Percentiles rank a stretch among this genome's conserved stretches.
Evolutionary conservation across 2,329 filamentous ascomycete genomes (phyloP).

Genomic region (Ciborinia camelliae): DNA sequence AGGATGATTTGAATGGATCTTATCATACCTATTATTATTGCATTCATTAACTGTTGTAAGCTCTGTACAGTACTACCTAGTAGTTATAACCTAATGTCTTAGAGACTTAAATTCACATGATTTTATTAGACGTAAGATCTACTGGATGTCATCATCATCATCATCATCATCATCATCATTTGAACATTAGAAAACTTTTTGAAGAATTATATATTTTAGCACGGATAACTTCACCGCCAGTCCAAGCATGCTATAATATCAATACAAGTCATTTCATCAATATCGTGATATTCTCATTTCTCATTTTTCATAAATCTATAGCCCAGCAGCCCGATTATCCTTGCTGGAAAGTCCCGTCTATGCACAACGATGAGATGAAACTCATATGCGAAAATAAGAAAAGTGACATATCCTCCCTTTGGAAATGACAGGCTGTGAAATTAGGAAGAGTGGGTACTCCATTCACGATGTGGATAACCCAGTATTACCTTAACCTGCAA

Average conservation of each 20-base stretch:
- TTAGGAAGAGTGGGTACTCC: neutral
- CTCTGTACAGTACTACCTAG: neutral
- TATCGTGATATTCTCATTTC: conserved; percentile 7
- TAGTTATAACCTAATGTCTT: neutral
- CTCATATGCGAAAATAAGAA: neutral
- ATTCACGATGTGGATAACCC: neutral
- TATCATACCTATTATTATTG: neutral
- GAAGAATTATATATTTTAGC: neutral
- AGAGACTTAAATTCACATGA: too few species aligned
- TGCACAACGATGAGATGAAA: conserved; percentile 6
- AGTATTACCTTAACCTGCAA: conserved; percentile 6
- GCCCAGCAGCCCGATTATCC: neutral
- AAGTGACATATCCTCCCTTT: neutral
- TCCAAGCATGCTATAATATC: neutral
- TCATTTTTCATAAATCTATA: conserved; percentile 5
- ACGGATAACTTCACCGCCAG: neutral
- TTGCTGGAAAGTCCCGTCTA: conserved; percentile 2
- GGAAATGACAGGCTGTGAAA: neutral
- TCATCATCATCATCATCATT: neutral
- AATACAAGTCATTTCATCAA: neutral
- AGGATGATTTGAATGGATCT: neutral
- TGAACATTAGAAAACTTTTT: neutral
- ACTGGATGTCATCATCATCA: neutral
- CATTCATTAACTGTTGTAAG: neutral
- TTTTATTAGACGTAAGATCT: too few species aligned